phyloP scores from a whole-genome alignment of 83 land plant species.

The Larix sibirica region DNA sequence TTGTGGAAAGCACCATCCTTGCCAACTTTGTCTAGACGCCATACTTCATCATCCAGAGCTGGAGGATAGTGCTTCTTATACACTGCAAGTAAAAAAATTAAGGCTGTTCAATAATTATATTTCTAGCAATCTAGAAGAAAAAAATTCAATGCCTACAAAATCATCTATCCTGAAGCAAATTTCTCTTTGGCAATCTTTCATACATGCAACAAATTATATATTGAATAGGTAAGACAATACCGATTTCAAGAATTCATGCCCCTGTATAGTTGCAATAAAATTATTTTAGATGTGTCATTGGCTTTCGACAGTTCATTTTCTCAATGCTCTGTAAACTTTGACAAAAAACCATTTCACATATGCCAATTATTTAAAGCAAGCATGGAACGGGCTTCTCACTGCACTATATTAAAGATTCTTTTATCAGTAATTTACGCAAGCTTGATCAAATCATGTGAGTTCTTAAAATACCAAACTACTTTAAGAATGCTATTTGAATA shows the following conservation, averaged over 20 bases:
- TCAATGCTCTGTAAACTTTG: neutral
- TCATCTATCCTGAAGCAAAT: neutral
- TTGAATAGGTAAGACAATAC: neutral
- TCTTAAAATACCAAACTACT: neutral
- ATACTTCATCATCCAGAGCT: conserved; percentile 67
- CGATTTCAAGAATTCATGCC: neutral
- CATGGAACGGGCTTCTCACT: neutral
- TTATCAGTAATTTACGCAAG: neutral
- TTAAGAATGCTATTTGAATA: neutral
- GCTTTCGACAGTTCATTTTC: neutral
- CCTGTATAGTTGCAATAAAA: neutral
- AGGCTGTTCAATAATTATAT: neutral
- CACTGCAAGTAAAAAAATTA: conserved; percentile 36
- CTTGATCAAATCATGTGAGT: neutral
- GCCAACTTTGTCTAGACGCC: conserved; percentile 82
- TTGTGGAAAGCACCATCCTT: conserved; percentile 83
- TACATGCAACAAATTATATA: neutral
- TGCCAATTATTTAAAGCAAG: neutral
- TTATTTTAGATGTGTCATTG: neutral
- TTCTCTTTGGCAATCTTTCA: neutral
- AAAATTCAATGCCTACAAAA: neutral
- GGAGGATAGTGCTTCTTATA: conserved; percentile 91
- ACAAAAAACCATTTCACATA: neutral
- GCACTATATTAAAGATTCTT: neutral
- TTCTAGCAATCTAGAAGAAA: neutral